Percentiles rank a stretch among this genome's conserved stretches.
Conservation (phyloP, 2,329 filamentous ascomycete species). For the Rhytidhysteron rufulum region DNA sequence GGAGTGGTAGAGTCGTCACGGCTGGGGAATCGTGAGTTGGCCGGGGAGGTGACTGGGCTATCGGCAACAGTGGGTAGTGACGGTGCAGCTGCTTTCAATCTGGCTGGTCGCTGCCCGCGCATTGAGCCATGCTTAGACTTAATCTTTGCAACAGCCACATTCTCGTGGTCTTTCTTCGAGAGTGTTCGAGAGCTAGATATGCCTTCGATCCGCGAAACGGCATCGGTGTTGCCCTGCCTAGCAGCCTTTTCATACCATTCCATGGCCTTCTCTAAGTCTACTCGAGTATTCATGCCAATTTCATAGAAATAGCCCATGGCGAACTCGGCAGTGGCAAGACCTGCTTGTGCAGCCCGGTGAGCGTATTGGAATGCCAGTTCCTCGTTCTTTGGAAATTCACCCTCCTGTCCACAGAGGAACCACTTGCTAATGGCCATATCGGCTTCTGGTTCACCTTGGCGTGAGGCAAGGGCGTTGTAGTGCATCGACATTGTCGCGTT, state of each 20-base stretch:
- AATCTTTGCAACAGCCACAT: constrained; percentile 82
- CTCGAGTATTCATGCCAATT: constrained; percentile 87
- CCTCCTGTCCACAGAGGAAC: constrained; percentile 95
- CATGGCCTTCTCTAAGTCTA: constrained; percentile 75
- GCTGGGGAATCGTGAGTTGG: constrained; percentile 19
- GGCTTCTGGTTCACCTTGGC: constrained; percentile 88
- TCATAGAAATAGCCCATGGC: constrained; percentile 97
- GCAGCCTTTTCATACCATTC: constrained; percentile 90
- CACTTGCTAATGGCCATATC: constrained; percentile 97
- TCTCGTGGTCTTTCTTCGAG: constrained; percentile 88
- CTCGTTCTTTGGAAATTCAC: constrained; percentile 92
- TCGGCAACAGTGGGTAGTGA: constrained; percentile 39
- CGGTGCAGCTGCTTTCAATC: constrained; percentile 35
- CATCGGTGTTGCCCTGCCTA: constrained; percentile 88
- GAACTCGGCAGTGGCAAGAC: constrained; percentile 88
- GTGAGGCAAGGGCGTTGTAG: constrained; percentile 89
- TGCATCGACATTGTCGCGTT: constrained; percentile 88
- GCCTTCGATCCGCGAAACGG: constrained; percentile 74
- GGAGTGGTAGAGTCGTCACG: constrained; percentile 37
- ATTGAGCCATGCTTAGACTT: constrained; percentile 55
- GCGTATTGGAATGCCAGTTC: constrained; percentile 89
- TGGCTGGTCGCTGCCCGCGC: constrained; percentile 44
- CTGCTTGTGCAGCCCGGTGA: constrained; percentile 74
- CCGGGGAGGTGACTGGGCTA: constrained; percentile 15
- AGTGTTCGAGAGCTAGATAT: constrained; percentile 78